phyloP scores from a whole-genome alignment of 1,139 yeast genomes.

The Geotrichum fermentans region DNA sequence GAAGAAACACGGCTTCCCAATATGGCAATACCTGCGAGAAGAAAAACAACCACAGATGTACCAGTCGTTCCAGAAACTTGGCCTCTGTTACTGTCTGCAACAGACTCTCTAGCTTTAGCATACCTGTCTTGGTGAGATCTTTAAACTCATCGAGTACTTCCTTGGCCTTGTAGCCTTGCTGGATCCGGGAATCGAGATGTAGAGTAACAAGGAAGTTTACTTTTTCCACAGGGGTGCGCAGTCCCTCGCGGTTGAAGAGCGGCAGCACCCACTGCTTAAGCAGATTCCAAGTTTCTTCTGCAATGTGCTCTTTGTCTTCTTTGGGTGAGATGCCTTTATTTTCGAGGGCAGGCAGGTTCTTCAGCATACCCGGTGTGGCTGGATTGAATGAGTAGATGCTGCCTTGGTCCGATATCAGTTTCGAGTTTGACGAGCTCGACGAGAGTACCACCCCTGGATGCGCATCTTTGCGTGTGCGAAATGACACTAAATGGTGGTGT shows the following conservation, averaged over 20 bases:
- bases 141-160: conserved; percentile 44
- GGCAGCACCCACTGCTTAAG: conserved; percentile 44
- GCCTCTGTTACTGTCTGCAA: conserved; percentile 24
- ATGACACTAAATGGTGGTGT: conserved; percentile 38
- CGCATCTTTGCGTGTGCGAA: conserved; percentile 40
- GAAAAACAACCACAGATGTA: conserved; percentile 51
- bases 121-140: conserved; percentile 45
- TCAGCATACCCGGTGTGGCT: conserved; percentile 34
- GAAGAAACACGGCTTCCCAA: conserved; percentile 55
- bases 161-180: conserved; percentile 37
- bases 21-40: conserved; percentile 51
- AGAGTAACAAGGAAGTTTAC: conserved; percentile 47
- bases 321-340: conserved; percentile 33
- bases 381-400: conserved; percentile 48
- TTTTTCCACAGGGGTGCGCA: conserved; percentile 54
- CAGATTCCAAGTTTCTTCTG: conserved; percentile 48
- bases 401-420: conserved; percentile 41
- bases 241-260: conserved; percentile 46
- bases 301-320: conserved; percentile 46
- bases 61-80: conserved; percentile 33
- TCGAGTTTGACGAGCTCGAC: conserved; percentile 47
- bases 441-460: conserved; percentile 41
- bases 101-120: conserved; percentile 40
- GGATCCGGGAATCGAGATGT: conserved; percentile 44
- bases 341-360: conserved; percentile 34